Base-by-base conservation (phyloP, 208 protist genomes). In the Trypanosomatidae sp. region DNA sequence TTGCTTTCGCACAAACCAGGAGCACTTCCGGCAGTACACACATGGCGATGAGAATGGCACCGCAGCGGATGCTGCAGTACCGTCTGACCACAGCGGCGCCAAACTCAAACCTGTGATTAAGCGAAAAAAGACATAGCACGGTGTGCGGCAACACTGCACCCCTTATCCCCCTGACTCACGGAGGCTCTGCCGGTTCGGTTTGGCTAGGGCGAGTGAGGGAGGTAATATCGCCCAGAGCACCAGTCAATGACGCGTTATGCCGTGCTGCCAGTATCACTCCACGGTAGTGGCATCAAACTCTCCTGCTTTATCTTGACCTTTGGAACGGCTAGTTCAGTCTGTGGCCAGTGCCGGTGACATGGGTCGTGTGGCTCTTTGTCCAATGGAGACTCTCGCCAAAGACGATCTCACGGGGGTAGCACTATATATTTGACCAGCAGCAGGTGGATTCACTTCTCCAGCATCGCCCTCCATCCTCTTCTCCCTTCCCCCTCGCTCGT, bases 1-100 rank as follows among this genome's bases (percentile, higher is more conserved):
- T 43, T 95, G 91, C 81, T 95, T 92, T 59, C 87, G 88, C 47
- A 93, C 84, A 0, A 80, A 84, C 55, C 50, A 75, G 17, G 79
- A 88, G 28, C 90, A 95, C 81, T 90, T 89, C 53, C 76, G 62
- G 22, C 79, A 91, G 76, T 95, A 87, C 75, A 33, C 71, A 52
- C 90, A 95, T 69, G 82, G 66, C 15, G 72, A 76, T 13, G 50
- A 41, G 17, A 55, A 52, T 9, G 77, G 71, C 50, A 69, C 60
- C 50, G 68, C 41, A 33, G 62, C 44, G 0, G 52, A 28, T 30
- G 52, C 41, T 25, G 65, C 17, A 15, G 66, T 17, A 19, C 30
- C 10, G 30, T 17, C 58, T 36, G 41, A 6, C 36, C 15, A 49
- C 46, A 1, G 17, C 53, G 6, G 7, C 15, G 25, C 62, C 17